These are phyloP conservation scores for Cetraspora pellucida DNA, from an alignment of 192 early-diverging fungal genomes.

Conservation along the genomic window DNA sequence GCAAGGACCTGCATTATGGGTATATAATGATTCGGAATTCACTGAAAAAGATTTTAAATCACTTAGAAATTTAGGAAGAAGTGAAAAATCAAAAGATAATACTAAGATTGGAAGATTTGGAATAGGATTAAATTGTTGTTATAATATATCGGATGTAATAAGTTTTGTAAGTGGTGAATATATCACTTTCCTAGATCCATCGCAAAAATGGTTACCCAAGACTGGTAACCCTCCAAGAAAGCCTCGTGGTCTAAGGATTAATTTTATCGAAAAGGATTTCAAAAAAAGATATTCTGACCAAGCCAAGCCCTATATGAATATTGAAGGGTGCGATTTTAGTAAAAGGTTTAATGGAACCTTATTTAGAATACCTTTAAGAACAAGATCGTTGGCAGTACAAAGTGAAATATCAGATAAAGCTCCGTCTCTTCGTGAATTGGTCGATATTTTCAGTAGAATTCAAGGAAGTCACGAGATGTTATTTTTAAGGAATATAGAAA, in stretches of 20 bases:
- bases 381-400: background rate
- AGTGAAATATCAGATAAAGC: conserved; percentile 8
- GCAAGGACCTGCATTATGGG: conserved; percentile 37
- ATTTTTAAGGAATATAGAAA: conserved; percentile 24
- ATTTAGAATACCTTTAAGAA: conserved; percentile 35
- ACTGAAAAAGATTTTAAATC: conserved; percentile 29
- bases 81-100: conserved; percentile 34
- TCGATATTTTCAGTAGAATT: background rate
- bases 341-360: conserved; percentile 21
- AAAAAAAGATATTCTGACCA: conserved; percentile 28
- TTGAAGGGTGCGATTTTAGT: conserved; percentile 25
- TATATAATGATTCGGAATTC: conserved; percentile 39
- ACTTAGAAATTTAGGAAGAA: conserved; percentile 32
- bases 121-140: conserved; percentile 30
- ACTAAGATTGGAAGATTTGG: conserved; percentile 24
- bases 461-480: conserved; percentile 6
- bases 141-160: conserved; percentile 31
- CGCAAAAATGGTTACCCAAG: conserved; percentile 10
- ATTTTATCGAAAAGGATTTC: conserved; percentile 20
- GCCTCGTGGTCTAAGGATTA: background rate
- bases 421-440: background rate
- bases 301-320: conserved; percentile 2
- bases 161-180: conserved; percentile 33
- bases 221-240: background rate
- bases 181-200: conserved; percentile 37